Evolutionary conservation across 2,329 filamentous ascomycete species (phyloP), one percentile per base, ranked within the genome.

Genomic region (Talaromyces sp.): DNA sequence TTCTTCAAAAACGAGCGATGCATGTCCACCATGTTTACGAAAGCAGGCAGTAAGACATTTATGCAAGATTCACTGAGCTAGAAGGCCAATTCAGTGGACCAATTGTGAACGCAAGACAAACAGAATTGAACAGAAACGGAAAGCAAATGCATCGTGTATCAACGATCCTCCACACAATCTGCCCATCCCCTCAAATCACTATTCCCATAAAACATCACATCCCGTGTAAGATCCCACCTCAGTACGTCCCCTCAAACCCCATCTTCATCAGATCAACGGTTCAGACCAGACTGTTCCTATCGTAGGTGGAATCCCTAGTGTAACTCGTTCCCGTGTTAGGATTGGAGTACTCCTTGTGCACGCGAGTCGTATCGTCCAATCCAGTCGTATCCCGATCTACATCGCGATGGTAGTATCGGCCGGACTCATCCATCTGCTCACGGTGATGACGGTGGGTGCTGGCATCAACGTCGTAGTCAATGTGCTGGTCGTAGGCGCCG

Each of bases 251-350:
- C 59, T 61, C 59, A 46, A 61, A 58, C 25, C 52, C 61, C 42
- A 63, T 28, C 50, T 40, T 39, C 48, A 59, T 56, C 56, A 54
- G 35, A 50, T 63, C 42, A 4, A 60, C 31, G 5, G 40, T 35
- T 60, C 46, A 60, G 37, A 63, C 57, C 16, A 60, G 7, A 35
- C 57, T 64, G 18, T 55, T 64, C 25, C 69, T 65, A 63, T 74
- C 71, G 65, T 72, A 73, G 18, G 23, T 33, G 28, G 61, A 50
- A 58, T 75, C 72, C 23, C 71, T 67, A 48, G 73, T 71, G 63
- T 73, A 73, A 59, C 68, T 71, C 40, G 71, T 74, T 55, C 72
- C 71, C 2, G 71, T 74, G 60, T 73, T 74, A 18, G 72, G 71
- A 46, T 73, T 73, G 33, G 69, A 67, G 54, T 74, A 74, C 63